Evolutionary conservation across 305 asterid genomes (phyloP), one percentile per base, ranked within the genome.

Genomic region (Rubia peregrina): DNA sequence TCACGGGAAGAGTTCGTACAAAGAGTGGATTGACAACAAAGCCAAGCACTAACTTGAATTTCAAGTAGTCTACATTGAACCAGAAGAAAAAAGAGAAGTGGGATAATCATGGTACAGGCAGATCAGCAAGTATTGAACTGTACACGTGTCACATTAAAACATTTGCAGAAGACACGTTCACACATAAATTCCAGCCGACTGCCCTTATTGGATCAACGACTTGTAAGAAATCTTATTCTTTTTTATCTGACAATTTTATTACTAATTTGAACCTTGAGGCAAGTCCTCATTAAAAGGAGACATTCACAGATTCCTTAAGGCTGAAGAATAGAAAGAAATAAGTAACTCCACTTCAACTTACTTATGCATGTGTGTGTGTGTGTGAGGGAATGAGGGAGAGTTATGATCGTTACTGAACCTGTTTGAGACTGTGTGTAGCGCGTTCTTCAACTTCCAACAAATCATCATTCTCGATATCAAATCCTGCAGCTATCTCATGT

Each of bases 401-500:
- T 14, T 49, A 61, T 72, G 30, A 67, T 62, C 17, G 64, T 72
- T 61, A 9, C 66, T 57, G 64, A 68, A 89, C 98, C 96, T 89
- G 93, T 86, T 91, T 94, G 77, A 94, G 83, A 82, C 96, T 88
- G 85, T 75, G 76, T 79, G 85, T 82, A 48, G 97, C 96, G 48
- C 93, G 91, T 67, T 88, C 92, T 84, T 86, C 85, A 70, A 91
- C 88, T 82, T 89, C 96, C 42, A 77, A 69, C 68, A 88, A 72
- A 80, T 91, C 96, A 83, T 77, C 86, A 60, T 83, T 87, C 71
- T 86, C 92, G 65, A 91, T 85, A 30, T 94, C 95, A 76, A 90
- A 94, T 53, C 82, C 95, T n/a, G 98, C 85, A 71, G 94, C 96
- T 77, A 94, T 91, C 87, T 94, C 98, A 71, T 94, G 97, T 61